Evolutionary conservation across 116 monocot genomes (phyloP).

Genomic region (Zostera marina): DNA sequence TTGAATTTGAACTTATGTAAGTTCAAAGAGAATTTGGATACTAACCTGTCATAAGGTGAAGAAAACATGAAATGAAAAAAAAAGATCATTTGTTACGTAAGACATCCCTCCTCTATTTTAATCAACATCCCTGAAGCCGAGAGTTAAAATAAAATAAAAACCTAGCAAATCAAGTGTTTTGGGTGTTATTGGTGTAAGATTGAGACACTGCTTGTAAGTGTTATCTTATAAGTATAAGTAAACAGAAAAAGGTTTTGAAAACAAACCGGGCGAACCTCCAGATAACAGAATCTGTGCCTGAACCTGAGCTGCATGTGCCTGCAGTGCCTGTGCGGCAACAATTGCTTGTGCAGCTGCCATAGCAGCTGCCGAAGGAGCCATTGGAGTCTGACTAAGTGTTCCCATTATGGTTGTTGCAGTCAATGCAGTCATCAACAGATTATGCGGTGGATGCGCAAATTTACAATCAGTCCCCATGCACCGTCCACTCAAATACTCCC

Average conservation of each 20-base stretch:
- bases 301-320: slow-evolving; percentile 86
- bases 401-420: slow-evolving; percentile 58
- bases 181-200: too few relatives aligned
- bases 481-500: slow-evolving; percentile 65
- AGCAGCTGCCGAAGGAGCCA: slow-evolving; percentile 98
- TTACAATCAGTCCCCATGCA: slow-evolving; percentile 59
- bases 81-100: too few relatives aligned
- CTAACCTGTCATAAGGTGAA: too few relatives aligned
- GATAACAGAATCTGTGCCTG: slow-evolving; percentile 35
- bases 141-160: too few relatives aligned
- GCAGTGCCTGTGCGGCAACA: slow-evolving; percentile 78
- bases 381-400: slow-evolving; percentile 59
- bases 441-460: slow-evolving; percentile 61
- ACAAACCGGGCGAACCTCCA: slow-evolving; percentile 33
- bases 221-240: too few relatives aligned
- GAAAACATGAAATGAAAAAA: too few relatives aligned
- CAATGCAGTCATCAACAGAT: slow-evolving; percentile 55
- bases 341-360: slow-evolving; percentile 99
- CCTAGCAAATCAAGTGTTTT: too few relatives aligned
- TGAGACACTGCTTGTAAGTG: too few relatives aligned
- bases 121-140: too few relatives aligned
- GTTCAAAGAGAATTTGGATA: too few relatives aligned
- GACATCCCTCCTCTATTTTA: too few relatives aligned
- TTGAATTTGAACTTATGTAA: too few relatives aligned
- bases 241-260: slow-evolving; percentile 4